These are phyloP conservation scores for Blastocladiella britannica DNA, from an alignment of 192 early-diverging fungal genomes.

Conservation along the genomic window DNA sequence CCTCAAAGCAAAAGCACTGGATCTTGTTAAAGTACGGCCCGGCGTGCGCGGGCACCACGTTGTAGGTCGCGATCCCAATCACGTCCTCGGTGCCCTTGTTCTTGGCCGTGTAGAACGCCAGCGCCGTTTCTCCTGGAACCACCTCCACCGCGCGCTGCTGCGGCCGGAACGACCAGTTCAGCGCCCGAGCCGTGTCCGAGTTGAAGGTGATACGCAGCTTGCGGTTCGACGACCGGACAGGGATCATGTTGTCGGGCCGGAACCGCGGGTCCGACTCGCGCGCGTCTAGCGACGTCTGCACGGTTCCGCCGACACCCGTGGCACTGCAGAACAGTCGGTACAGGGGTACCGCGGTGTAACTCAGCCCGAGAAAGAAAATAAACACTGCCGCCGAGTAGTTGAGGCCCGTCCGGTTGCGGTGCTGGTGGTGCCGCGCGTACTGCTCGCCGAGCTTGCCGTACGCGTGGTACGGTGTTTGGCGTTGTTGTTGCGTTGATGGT, in stretches of 20 bases:
- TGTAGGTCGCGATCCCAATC: constrained; percentile 90
- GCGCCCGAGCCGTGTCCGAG: constrained; percentile 46
- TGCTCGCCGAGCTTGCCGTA: no score
- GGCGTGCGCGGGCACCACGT: constrained; percentile 75
- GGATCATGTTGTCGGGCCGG: constrained; percentile 34
- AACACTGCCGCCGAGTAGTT: constrained; percentile 66
- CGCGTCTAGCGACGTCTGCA: constrained; percentile 27
- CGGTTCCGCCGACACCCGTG: constrained; percentile 85
- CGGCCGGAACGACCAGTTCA: constrained; percentile 81
- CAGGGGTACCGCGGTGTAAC: constrained; percentile 85
- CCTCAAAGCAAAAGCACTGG: constrained; percentile 99
- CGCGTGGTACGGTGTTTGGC: no score
- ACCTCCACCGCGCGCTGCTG: constrained; percentile 67
- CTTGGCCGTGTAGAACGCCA: constrained; percentile 89
- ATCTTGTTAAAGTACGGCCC: constrained; percentile 98
- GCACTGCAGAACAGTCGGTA: constrained; percentile 84
- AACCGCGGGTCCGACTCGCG: constrained; percentile 36
- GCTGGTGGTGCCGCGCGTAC: no score
- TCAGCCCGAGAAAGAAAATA: constrained; percentile 58
- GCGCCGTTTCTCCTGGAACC: constrained; percentile 86
- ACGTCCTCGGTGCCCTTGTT: constrained; percentile 69
- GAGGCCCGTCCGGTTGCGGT: constrained; percentile 19
- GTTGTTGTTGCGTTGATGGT: no score
- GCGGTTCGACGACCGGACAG: constrained; percentile 37
- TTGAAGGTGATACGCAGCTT: constrained; percentile 47